Conservation (phyloP, 805 yeast genomes). For the Kockiozyma suomiensis region DNA sequence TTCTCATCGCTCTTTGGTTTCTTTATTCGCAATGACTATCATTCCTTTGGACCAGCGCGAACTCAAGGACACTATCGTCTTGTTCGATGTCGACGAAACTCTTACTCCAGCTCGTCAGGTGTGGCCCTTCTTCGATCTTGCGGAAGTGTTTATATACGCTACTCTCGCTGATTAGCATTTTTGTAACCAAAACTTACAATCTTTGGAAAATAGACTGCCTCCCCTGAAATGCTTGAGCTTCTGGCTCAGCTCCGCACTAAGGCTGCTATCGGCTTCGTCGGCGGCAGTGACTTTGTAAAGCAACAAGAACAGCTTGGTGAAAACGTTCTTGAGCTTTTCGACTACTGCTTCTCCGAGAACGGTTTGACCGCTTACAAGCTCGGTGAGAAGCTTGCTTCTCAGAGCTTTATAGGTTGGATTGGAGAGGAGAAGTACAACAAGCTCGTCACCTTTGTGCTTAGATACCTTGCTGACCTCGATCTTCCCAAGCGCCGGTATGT, state of each 20-base stretch:
- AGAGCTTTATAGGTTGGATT: conserved; percentile 91
- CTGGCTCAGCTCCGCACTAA: conserved; percentile 80
- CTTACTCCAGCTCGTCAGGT: conserved; percentile 92
- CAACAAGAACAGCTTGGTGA: conserved; percentile 95
- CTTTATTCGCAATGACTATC: conserved; percentile 15
- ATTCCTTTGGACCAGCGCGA: conserved; percentile 72
- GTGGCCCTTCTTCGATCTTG: neutral
- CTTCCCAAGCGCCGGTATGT: conserved; percentile 81
- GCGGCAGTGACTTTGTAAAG: conserved; percentile 92
- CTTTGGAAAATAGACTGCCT: conserved; percentile 12
- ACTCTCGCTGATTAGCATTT: neutral
- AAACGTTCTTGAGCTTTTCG: conserved; percentile 71
- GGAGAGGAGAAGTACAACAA: conserved; percentile 94
- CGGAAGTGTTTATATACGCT: neutral
- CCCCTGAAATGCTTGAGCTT: conserved; percentile 68
- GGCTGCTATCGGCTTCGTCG: conserved; percentile 95
- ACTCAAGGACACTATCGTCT: conserved; percentile 68
- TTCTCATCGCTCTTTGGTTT: neutral
- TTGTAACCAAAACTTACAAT: neutral
- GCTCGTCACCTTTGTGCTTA: conserved; percentile 80
- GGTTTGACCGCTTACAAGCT: conserved; percentile 96
- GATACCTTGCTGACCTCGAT: conserved; percentile 81
- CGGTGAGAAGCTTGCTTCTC: conserved; percentile 86
- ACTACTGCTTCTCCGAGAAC: conserved; percentile 95
- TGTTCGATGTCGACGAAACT: conserved; percentile 98